Conservation (phyloP, 2,329 filamentous ascomycete genomes). For the Fonsecaea erecta region DNA sequence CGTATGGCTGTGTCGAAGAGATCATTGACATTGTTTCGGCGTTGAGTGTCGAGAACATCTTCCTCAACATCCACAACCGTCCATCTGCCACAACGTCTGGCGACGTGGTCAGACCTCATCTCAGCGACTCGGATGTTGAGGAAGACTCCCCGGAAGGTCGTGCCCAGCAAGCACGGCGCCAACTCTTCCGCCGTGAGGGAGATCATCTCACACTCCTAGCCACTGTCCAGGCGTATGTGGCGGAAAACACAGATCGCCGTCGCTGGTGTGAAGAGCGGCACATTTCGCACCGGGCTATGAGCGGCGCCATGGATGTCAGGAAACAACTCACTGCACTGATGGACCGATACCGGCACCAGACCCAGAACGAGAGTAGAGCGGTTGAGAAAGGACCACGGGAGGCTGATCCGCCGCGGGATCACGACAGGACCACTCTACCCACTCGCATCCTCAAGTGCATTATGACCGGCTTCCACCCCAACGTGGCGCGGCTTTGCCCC, state of each 20-base stretch:
- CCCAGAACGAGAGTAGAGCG: constrained; percentile 1
- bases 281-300: constrained; percentile 68
- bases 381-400: constrained; percentile 1
- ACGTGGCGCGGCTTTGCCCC: constrained; percentile 54
- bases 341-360: constrained; percentile 16
- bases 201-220: constrained; percentile 67
- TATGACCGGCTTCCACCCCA: constrained; percentile 62
- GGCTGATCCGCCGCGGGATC: constrained; percentile 3
- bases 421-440: constrained; percentile 47
- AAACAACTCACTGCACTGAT: constrained; percentile 36
- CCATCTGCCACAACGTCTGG: neutral
- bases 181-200: constrained; percentile 64
- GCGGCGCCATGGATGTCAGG: constrained; percentile 60
- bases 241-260: constrained; percentile 63
- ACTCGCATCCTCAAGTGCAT: constrained; percentile 62
- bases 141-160: constrained; percentile 35
- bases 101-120: neutral
- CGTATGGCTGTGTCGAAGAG: constrained; percentile 75
- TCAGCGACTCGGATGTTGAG: constrained; percentile 22
- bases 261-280: constrained; percentile 64
- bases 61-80: constrained; percentile 56
- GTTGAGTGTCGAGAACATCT: constrained; percentile 68
- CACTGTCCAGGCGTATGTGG: constrained; percentile 63
- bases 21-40: constrained; percentile 80
- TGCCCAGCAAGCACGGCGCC: constrained; percentile 59